These are phyloP conservation scores for Barnettozyma hawaiiensis DNA, from an alignment of 1,139 yeast genomes.

Conservation along the genomic window DNA sequence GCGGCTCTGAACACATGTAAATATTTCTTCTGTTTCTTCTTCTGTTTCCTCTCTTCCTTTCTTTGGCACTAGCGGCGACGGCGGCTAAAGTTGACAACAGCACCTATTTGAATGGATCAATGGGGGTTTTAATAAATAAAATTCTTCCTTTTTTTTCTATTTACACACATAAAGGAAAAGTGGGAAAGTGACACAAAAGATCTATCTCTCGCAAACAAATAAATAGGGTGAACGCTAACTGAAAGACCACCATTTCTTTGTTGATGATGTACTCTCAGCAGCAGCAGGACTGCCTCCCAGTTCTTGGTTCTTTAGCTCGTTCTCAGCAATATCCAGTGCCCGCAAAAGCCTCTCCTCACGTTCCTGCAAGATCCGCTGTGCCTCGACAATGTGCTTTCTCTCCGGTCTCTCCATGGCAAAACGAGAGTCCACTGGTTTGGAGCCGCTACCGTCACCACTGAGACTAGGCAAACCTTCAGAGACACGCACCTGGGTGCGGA, in stretches of 20 bases:
- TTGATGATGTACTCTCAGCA: not conserved
- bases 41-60: no score
- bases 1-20: not conserved
- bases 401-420: constrained; percentile 64
- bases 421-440: constrained; percentile 32
- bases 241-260: not conserved
- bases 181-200: constrained; percentile 1
- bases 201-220: no score
- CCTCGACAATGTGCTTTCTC: constrained; percentile 68
- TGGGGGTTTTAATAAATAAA: not conserved
- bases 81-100: no score
- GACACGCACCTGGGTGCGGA: constrained; percentile 27
- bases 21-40: no score
- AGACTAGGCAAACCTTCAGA: constrained; percentile 5
- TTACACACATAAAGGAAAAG: not conserved
- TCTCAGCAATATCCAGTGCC: constrained; percentile 30
- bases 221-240: not conserved
- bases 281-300: not conserved
- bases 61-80: no score
- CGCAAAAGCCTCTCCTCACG: constrained; percentile 61
- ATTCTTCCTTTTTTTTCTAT: no score
- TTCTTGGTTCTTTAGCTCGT: not conserved
- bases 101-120: no score
- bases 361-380: constrained; percentile 64
- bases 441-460: not conserved